A percentile compares a stretch with the other conserved stretches of the same genome.
These are phyloP conservation scores for Orobanche coerulescens DNA, from an alignment of 257 asterid genomes.

Conservation along the genomic window DNA sequence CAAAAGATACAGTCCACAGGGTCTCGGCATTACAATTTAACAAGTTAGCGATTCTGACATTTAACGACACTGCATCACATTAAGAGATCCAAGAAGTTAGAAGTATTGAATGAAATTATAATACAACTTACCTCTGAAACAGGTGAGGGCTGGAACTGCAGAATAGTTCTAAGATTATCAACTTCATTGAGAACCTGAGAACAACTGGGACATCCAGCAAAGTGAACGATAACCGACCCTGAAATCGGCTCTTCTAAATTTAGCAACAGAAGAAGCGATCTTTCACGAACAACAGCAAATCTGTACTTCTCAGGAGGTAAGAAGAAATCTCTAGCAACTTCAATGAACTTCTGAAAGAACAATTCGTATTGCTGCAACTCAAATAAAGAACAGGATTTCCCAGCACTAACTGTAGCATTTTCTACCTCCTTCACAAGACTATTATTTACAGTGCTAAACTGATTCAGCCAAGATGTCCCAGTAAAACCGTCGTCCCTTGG, in stretches of 20 bases:
- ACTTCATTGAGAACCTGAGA: conserved; percentile 52
- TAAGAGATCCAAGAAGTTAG: conserved; percentile 20
- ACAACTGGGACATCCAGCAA: conserved; percentile 67
- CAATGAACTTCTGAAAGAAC: conserved; percentile 53
- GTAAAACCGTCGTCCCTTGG: conserved; percentile 34
- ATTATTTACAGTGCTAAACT: conserved; percentile 39
- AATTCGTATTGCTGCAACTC: conserved; percentile 53
- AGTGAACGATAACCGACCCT: conserved; percentile 52
- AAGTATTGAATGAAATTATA: conserved; percentile 15
- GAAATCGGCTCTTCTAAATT: conserved; percentile 50
- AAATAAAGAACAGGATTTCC: conserved; percentile 41
- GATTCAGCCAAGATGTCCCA: conserved; percentile 39
- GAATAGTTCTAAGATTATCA: conserved; percentile 50
- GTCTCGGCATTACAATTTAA: neutral
- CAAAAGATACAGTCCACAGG: neutral
- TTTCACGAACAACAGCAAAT: conserved; percentile 62
- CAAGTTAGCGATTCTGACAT: neutral
- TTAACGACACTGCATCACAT: too few species aligned
- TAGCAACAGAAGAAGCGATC: conserved; percentile 55
- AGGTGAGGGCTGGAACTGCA: conserved; percentile 50
- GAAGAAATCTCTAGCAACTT: conserved; percentile 56
- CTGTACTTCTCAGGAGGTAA: conserved; percentile 72
- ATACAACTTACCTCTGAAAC: conserved; percentile 63
- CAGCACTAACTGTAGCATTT: conserved; percentile 33
- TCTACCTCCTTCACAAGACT: conserved; percentile 36